A percentile compares a stretch with the other conserved stretches of the same genome.
These are phyloP conservation scores for Akanthomyces dipterigenus DNA, from an alignment of 2,329 filamentous ascomycete genomes.

Conservation along the genomic window DNA sequence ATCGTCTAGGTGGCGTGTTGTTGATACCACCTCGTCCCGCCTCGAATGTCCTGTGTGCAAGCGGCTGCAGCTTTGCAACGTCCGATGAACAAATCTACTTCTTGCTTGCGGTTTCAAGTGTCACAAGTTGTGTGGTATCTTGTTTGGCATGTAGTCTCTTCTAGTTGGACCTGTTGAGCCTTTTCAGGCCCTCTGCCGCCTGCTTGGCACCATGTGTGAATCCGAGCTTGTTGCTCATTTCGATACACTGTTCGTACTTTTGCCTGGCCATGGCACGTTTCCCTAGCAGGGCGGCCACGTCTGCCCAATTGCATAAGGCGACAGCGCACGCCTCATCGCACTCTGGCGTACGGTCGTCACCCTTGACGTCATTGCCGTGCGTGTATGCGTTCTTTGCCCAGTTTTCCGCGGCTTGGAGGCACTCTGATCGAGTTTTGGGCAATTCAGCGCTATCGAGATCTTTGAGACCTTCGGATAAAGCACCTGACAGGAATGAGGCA, in stretches of 20 bases:
- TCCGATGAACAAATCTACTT: neutral
- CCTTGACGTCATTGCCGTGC: constrained; percentile 57
- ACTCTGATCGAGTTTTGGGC: constrained; percentile 46
- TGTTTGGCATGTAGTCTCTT: neutral
- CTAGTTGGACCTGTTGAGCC: constrained; percentile 17
- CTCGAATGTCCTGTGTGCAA: neutral
- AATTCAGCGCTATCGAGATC: constrained; percentile 24
- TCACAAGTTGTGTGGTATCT: neutral
- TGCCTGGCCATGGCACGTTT: constrained; percentile 57
- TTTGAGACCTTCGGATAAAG: constrained; percentile 23
- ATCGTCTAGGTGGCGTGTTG: neutral
- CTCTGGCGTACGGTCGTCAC: constrained; percentile 63
- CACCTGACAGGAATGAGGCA: constrained; percentile 22
- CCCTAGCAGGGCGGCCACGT: constrained; percentile 71
- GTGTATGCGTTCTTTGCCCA: constrained; percentile 76
- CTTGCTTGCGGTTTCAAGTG: too few relatives aligned
- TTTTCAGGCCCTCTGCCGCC: constrained; percentile 44
- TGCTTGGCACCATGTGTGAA: constrained; percentile 46
- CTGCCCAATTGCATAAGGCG: constrained; percentile 79
- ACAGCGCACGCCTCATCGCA: constrained; percentile 80
- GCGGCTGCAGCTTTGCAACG: neutral
- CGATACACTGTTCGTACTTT: constrained; percentile 62
- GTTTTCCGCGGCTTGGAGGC: constrained; percentile 62
- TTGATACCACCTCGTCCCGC: neutral
- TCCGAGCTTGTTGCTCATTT: constrained; percentile 48